Conservation (phyloP, 768 basidiomycete species). For the Imleria badia region DNA sequence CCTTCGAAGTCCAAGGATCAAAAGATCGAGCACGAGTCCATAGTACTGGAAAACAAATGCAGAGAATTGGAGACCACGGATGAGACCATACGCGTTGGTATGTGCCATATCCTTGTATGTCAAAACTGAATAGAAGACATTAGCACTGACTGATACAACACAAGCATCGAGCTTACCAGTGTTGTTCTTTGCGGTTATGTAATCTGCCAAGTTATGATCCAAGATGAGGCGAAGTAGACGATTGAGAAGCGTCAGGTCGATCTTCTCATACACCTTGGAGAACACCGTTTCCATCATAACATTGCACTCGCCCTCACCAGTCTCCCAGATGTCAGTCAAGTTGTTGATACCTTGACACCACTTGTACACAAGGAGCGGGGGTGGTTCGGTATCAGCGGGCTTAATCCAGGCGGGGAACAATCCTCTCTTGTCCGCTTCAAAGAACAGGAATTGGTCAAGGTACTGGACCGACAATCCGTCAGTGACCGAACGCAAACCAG, state of each 20-base stretch:
- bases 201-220: conserved; percentile 98
- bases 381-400: conserved; percentile 95
- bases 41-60: conserved; percentile 99
- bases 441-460: conserved; percentile 97
- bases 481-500: neutral
- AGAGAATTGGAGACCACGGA: conserved; percentile 97
- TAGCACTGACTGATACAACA: neutral
- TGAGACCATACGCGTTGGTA: conserved; percentile 95
- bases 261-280: conserved; percentile 98
- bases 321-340: conserved; percentile 97
- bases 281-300: conserved; percentile 99
- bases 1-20: conserved; percentile 95
- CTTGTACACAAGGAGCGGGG: conserved; percentile 96
- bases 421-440: conserved; percentile 97
- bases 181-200: conserved; percentile 99
- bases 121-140: conserved; percentile 43
- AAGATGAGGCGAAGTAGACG: conserved; percentile 93
- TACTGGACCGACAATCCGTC: conserved; percentile 48
- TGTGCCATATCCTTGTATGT: conserved; percentile 99
- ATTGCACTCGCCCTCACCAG: conserved; percentile 94
- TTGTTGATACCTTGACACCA: conserved; percentile 99
- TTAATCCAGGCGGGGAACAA: conserved; percentile 99
- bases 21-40: conserved; percentile 90
- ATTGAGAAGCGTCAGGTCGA: conserved; percentile 94
- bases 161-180: conserved; percentile 46